Conservation (phyloP, 805 yeast species). For the Candida insectalens region DNA sequence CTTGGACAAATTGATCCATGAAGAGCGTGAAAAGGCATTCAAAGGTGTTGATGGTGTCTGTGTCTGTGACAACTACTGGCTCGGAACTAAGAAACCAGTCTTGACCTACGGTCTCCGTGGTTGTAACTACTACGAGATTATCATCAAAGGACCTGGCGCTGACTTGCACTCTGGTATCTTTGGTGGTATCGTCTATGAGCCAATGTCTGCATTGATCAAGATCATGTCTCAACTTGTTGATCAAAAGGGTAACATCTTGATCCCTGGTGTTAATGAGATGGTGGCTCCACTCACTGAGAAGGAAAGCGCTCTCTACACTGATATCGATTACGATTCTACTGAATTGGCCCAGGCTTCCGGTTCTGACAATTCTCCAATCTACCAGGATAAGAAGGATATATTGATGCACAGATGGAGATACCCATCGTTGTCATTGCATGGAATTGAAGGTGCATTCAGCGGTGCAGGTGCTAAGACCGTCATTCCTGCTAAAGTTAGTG, state of each 20-base stretch:
- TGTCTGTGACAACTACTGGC: constrained; percentile 96
- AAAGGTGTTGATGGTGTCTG: constrained; percentile 89
- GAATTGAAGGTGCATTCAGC: constrained; percentile 95
- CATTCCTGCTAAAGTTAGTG: constrained; percentile 87
- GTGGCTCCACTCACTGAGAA: constrained; percentile 84
- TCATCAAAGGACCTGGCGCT: constrained; percentile 85
- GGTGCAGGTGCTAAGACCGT: constrained; percentile 97
- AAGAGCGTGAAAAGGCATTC: constrained; percentile 74
- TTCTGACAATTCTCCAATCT: constrained; percentile 63
- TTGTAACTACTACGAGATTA: constrained; percentile 81
- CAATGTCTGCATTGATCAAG: constrained; percentile 85
- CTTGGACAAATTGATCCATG: constrained; percentile 69
- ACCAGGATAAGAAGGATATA: constrained; percentile 70
- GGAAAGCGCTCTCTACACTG: constrained; percentile 73
- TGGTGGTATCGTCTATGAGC: constrained; percentile 97
- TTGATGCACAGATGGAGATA: constrained; percentile 98
- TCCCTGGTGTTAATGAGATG: constrained; percentile 88
- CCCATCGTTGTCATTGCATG: constrained; percentile 93
- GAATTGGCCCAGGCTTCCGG: constrained; percentile 89
- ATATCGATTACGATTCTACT: constrained; percentile 72
- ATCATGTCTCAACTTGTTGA: constrained; percentile 73
- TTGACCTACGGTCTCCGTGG: constrained; percentile 97
- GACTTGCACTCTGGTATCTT: constrained; percentile 96
- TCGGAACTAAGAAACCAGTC: constrained; percentile 94
- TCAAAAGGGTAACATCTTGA: constrained; percentile 68